Evolutionary conservation across 345 rosid species (phyloP).

Genomic region (Rhizophora mangle): DNA sequence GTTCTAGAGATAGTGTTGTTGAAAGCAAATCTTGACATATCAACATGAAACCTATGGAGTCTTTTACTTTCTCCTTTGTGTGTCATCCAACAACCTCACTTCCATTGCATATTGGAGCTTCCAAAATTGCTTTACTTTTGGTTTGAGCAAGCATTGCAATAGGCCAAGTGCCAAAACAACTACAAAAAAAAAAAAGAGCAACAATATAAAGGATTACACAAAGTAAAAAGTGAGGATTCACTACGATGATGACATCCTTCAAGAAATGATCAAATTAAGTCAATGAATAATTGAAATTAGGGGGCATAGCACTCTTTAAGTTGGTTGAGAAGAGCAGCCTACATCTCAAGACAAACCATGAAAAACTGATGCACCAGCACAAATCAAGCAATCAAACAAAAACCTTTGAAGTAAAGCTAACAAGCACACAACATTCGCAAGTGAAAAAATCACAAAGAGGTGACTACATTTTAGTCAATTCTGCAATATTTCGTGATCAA

Average conservation of each 20-base stretch:
- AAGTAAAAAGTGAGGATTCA: not conserved
- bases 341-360: too few species aligned
- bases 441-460: not conserved
- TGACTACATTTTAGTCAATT: too few species aligned
- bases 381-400: not conserved
- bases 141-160: conserved; percentile 88
- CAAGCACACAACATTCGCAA: not conserved
- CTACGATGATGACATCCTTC: not conserved
- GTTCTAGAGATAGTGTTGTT: conserved; percentile 93
- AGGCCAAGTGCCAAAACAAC: conserved; percentile 95
- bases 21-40: conserved; percentile 96
- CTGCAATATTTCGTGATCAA: too few species aligned
- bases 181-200: conserved; percentile 24
- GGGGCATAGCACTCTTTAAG: too few species aligned
- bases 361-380: not conserved
- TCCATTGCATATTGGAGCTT: conserved; percentile 86
- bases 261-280: too few species aligned
- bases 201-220: conserved; percentile 13
- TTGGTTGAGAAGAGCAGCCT: too few species aligned
- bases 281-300: not conserved
- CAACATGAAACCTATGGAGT: conserved; percentile 83
- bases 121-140: conserved; percentile 81
- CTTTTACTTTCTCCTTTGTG: conserved; percentile 89
- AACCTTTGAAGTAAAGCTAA: not conserved
- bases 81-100: conserved; percentile 88